phyloP scores from a whole-genome alignment of 495 filamentous ascomycete species.

The Cercophora scortea region DNA sequence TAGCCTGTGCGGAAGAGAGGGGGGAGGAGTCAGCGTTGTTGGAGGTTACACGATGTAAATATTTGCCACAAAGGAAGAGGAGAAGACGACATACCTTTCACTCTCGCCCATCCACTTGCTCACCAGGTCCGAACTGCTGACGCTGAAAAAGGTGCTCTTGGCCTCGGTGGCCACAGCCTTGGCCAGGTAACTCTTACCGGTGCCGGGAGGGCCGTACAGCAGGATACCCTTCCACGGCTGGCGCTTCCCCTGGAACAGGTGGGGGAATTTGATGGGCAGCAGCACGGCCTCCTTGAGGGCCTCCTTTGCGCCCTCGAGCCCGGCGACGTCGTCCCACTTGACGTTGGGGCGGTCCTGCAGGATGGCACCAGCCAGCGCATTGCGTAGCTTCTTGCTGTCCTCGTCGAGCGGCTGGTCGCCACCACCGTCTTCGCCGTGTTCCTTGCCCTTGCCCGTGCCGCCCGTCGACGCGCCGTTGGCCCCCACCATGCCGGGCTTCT shows the following conservation, averaged over 20 bases:
- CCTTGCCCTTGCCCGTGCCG: slow-evolving; percentile 50
- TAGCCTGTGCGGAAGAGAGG: slow-evolving; percentile 44
- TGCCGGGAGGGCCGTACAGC: slow-evolving; percentile 92
- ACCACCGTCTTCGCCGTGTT: slow-evolving; percentile 31
- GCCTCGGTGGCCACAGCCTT: slow-evolving; percentile 98
- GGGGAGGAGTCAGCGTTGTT: not conserved
- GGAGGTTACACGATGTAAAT: no score
- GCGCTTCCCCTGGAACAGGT: slow-evolving; percentile 92
- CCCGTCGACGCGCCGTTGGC: slow-evolving; percentile 74
- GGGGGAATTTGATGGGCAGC: slow-evolving; percentile 94
- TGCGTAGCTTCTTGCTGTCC: slow-evolving; percentile 89
- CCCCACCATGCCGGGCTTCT: slow-evolving; percentile 70
- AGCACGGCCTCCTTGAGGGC: slow-evolving; percentile 96
- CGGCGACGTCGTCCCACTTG: slow-evolving; percentile 97
- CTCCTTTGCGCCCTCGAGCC: slow-evolving; percentile 89
- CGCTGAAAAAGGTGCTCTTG: slow-evolving; percentile 99
- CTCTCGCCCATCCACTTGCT: slow-evolving; percentile 99
- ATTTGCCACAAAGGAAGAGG: not conserved
- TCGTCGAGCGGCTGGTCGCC: slow-evolving; percentile 70
- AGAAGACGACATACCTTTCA: slow-evolving; percentile 63
- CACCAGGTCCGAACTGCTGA: slow-evolving; percentile 92
- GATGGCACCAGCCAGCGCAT: slow-evolving; percentile 85
- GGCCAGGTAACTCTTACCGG: slow-evolving; percentile 92
- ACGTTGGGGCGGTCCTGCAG: slow-evolving; percentile 91
- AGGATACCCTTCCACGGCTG: slow-evolving; percentile 98